A percentile compares a stretch with the other conserved stretches of the same genome.
Evolutionary conservation across 1,284 basidiomycete genomes (phyloP).

Genomic region (Moesziomyces aphidis): DNA sequence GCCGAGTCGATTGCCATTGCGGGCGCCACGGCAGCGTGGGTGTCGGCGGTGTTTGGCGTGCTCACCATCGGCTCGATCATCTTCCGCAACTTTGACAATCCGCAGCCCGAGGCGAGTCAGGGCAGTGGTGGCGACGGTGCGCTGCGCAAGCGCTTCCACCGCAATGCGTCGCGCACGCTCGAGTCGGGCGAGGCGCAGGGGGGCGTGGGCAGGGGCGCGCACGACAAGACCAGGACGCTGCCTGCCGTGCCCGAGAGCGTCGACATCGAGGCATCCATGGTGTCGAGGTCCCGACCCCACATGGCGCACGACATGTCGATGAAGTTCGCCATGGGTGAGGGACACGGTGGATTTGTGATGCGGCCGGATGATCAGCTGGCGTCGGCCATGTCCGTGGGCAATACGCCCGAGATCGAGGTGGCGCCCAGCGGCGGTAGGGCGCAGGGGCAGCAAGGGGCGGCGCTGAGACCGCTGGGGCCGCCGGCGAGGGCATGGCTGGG

Average conservation of each 20-base stretch:
- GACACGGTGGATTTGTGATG: constrained; percentile 31
- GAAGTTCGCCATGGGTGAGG: constrained; percentile 30
- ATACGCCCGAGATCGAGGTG: constrained; percentile 18
- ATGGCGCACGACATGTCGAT: constrained; percentile 22
- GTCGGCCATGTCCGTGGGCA: constrained; percentile 18
- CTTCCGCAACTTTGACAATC: constrained; percentile 50
- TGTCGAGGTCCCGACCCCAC: constrained; percentile 15
- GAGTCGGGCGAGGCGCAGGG: constrained; percentile 12
- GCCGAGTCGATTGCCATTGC: constrained; percentile 9
- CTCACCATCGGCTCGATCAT: constrained; percentile 49
- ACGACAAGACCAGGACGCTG: constrained; percentile 42
- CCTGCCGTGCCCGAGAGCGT: constrained; percentile 61
- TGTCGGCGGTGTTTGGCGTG: constrained; percentile 45
- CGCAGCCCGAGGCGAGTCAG: constrained; percentile 26
- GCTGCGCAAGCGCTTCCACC: constrained; percentile 7
- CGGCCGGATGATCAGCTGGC: constrained; percentile 26
- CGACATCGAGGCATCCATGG: constrained; percentile 36
- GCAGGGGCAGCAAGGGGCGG: neutral
- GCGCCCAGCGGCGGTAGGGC: constrained; percentile 3
- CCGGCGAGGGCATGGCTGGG: constrained; percentile 4
- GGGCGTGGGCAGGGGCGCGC: neutral
- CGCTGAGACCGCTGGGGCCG: neutral
- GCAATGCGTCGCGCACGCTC: constrained; percentile 12
- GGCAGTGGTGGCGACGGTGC: constrained; percentile 15
- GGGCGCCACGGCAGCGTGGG: constrained; percentile 25